A percentile compares a stretch with the other conserved stretches of the same genome.
Evolutionary conservation across 2,329 filamentous ascomycete species (phyloP).

Genomic region (Arthrobotrys iridis): DNA sequence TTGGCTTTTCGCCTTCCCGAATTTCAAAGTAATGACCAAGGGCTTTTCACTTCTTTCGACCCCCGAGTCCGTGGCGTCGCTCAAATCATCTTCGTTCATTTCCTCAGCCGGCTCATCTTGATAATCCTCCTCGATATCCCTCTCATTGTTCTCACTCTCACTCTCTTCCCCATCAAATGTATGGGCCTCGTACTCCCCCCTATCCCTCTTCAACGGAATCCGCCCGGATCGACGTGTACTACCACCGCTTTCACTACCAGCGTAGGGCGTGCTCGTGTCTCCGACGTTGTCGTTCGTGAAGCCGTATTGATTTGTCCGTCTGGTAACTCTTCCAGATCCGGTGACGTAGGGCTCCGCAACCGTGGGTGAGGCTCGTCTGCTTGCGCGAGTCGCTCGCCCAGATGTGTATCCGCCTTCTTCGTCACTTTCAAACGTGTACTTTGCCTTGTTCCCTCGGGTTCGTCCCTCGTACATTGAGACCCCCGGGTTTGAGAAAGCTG

Average conservation of each 20-base stretch:
- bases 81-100: constrained; percentile 67
- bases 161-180: constrained; percentile 69
- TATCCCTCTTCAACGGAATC: constrained; percentile 60
- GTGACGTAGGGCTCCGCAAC: constrained; percentile 73
- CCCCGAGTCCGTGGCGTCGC: constrained; percentile 60
- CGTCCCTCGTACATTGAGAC: constrained; percentile 96
- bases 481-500: constrained; percentile 86
- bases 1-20: constrained; percentile 18
- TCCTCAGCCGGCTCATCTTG: constrained; percentile 70
- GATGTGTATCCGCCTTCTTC: constrained; percentile 76
- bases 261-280: constrained; percentile 64
- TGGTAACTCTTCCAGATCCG: constrained; percentile 79
- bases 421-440: constrained; percentile 94
- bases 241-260: constrained; percentile 65
- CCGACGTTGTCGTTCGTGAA: constrained; percentile 65
- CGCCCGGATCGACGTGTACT: constrained; percentile 58
- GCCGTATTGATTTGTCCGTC: constrained; percentile 74
- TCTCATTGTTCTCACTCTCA: constrained; percentile 67
- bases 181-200: constrained; percentile 65
- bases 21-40: constrained; percentile 27
- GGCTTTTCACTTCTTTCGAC: constrained; percentile 20
- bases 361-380: constrained; percentile 70
- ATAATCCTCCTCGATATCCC: constrained; percentile 67
- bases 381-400: constrained; percentile 71
- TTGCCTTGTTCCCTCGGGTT: constrained; percentile 93